A percentile compares a stretch with the other conserved stretches of the same genome.
Conservation (phyloP, 202 grass and related monocot species). For the Tripidium arundinaceum region DNA sequence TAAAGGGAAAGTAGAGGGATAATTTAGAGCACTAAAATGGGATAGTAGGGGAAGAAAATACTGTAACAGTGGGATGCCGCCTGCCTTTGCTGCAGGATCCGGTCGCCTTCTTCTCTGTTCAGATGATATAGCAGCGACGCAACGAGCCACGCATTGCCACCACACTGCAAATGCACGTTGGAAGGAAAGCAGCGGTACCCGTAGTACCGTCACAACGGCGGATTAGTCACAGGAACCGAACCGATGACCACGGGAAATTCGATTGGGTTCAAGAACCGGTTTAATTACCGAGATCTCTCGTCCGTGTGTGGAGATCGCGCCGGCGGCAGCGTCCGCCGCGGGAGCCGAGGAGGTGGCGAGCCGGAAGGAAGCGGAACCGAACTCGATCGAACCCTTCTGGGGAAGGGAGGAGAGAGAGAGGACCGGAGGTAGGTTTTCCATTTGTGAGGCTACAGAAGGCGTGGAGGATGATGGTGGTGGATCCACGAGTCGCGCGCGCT, state of each 20-base stretch:
- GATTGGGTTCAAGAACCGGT: background rate
- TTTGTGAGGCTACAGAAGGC: background rate
- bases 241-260: background rate
- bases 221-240: background rate
- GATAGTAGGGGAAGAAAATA: background rate
- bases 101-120: background rate
- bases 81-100: background rate
- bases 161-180: background rate
- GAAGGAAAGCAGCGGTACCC: background rate
- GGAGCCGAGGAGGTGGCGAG: background rate
- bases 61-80: background rate
- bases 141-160: background rate
- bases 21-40: background rate
- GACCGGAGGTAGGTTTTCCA: background rate
- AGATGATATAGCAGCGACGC: background rate
- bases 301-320: background rate
- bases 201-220: background rate
- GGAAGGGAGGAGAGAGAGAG: background rate
- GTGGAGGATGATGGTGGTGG: background rate
- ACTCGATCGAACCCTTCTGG: background rate
- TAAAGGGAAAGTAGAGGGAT: too few relatives aligned
- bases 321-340: background rate
- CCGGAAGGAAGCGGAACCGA: background rate
- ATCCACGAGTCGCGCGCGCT: slow-evolving; percentile 6
- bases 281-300: background rate